Conservation (phyloP, 257 asterid genomes). For the Primulina tabacum region DNA sequence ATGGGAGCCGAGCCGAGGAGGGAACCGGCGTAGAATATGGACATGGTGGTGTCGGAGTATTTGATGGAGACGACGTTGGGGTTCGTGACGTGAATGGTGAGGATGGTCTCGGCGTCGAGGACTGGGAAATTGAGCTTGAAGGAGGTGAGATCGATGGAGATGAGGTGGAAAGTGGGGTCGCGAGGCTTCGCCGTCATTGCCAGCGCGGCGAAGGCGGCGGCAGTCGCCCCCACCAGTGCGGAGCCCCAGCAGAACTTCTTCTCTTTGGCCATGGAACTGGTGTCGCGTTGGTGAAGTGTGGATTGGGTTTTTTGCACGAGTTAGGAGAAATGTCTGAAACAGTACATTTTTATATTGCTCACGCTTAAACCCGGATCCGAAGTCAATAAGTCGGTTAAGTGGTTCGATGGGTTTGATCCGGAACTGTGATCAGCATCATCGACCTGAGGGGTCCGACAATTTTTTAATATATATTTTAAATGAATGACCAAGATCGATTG, state of each 20-base stretch:
- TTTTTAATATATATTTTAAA: no score
- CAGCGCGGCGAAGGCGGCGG: conserved; percentile 50
- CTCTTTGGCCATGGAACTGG: conserved; percentile 28
- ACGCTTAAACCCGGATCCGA: no score
- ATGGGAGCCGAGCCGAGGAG: conserved; percentile 81
- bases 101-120: conserved; percentile 69
- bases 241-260: conserved; percentile 77
- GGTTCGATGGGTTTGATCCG: no score
- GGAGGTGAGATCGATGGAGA: conserved; percentile 82
- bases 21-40: conserved; percentile 71
- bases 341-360: no score
- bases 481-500: no score
- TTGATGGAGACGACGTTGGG: conserved; percentile 72
- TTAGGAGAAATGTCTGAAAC: background rate
- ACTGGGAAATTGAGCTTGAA: conserved; percentile 80
- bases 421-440: no score
- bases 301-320: background rate
- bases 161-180: conserved; percentile 76
- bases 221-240: conserved; percentile 76
- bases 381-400: no score
- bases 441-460: no score
- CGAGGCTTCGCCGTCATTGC: conserved; percentile 58
- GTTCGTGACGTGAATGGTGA: conserved; percentile 92
- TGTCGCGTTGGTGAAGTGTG: background rate
- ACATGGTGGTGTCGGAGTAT: conserved; percentile 71